phyloP scores from a whole-genome alignment of 2,329 filamentous ascomycete genomes.

The Verticillium nubilum region DNA sequence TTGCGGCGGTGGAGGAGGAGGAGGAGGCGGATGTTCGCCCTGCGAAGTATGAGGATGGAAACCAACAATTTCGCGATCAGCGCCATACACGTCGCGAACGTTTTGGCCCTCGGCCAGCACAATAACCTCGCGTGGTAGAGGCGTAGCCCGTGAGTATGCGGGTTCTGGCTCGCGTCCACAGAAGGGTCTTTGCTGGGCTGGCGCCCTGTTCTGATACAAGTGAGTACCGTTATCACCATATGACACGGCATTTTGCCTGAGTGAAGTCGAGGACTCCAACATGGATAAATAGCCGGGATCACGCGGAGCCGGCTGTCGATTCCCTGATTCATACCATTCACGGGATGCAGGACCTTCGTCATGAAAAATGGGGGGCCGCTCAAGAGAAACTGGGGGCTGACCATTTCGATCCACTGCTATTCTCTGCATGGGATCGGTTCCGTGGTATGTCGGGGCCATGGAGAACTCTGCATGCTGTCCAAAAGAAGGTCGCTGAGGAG shows the following conservation, averaged over 20 bases:
- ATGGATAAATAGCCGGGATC: background rate
- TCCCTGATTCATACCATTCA: background rate
- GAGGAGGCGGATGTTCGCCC: background rate
- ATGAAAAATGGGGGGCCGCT: background rate
- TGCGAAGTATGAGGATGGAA: background rate
- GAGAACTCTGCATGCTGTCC: conserved; percentile 21
- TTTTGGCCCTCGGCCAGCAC: background rate
- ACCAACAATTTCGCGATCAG: background rate
- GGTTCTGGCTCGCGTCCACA: background rate
- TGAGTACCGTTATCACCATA: background rate
- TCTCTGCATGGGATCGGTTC: background rate
- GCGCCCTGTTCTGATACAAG: background rate
- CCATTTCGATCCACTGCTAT: conserved; percentile 5
- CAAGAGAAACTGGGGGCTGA: conserved; percentile 7
- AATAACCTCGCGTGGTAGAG: background rate
- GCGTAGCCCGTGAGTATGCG: background rate
- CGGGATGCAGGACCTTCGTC: background rate
- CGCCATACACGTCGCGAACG: background rate
- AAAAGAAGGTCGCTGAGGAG: conserved; percentile 27
- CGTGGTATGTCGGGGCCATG: conserved; percentile 4
- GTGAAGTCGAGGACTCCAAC: background rate
- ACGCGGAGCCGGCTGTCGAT: background rate
- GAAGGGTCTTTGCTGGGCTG: background rate
- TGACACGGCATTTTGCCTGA: background rate
- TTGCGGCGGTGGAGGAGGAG: background rate